Percentiles rank a stretch among this genome's conserved stretches.
These are phyloP conservation scores for Populus tremula DNA, from an alignment of 345 rosid species.

Conservation along the genomic window DNA sequence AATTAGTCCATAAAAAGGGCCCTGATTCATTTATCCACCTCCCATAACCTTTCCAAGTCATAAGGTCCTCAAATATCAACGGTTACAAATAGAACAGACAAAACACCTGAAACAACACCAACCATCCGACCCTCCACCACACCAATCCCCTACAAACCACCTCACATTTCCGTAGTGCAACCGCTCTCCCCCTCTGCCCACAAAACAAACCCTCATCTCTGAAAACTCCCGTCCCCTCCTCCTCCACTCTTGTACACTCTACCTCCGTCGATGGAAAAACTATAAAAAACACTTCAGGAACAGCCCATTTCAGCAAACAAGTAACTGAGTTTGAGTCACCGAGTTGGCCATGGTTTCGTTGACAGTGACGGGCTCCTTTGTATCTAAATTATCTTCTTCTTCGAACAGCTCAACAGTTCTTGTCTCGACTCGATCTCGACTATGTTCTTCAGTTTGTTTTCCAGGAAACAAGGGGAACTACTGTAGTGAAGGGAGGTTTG, in stretches of 20 bases:
- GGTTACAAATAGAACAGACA: background rate
- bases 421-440: conserved; percentile 30
- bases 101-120: background rate
- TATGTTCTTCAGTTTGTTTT: conserved; percentile 35
- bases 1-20: background rate
- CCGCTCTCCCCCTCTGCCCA: background rate
- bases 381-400: conserved; percentile 22
- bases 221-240: background rate
- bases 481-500: conserved; percentile 24
- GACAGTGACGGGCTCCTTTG: conserved; percentile 39
- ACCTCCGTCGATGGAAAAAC: conserved; percentile 7
- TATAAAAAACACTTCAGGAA: background rate
- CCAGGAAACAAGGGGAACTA: conserved; percentile 27
- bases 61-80: background rate
- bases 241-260: background rate
- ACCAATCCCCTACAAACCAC: conserved; percentile 10
- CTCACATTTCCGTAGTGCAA: conserved; percentile 2
- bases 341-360: conserved; percentile 49
- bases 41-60: background rate
- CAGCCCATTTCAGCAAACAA: background rate
- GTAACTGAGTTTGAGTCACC: conserved; percentile 1
- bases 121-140: background rate
- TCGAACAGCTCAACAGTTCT: conserved; percentile 19
- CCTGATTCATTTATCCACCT: background rate
- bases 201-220: conserved; percentile 28